Evolutionary conservation across 176 grass and related monocot genomes (phyloP), one percentile per base, ranked within the genome.

Genomic region (Dactylis glomerata): DNA sequence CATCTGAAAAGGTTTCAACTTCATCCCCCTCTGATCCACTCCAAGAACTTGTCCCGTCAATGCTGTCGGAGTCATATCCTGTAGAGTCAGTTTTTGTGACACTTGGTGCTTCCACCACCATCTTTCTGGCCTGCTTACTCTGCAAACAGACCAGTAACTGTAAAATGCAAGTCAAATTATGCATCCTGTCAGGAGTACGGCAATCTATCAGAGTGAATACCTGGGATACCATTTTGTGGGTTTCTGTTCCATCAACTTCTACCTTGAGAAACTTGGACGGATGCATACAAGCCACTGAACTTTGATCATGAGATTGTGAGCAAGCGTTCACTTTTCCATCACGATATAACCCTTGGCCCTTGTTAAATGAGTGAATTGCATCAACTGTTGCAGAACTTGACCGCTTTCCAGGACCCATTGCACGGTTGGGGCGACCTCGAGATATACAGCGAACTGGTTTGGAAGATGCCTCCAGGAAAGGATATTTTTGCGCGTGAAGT

Each of bases 401-500:
- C 77, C 73, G 81, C 73, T 91, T 98, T 58, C 80, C 89, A 51
- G 80, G 55, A 68, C 68, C 81, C 76, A 83, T 66, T 72, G 73
- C 62, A 22, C 87, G 85, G 69, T 19, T 63, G 9, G 66, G 80
- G 24, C 93, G 93, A n/a, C 83, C 87, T 85, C 96, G 87, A 78
- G 96, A 98, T 86, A 98, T 95, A 85, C 96, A 98, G 10, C 89
- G 83, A 61, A 98, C 95, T 58, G 89, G 89, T 78, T 93, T 83
- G 69, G 96, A 95, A 84, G 83, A 90, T 82, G 91, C 91, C 89
- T 92, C 96, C 80, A 94, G 82, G 83, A 98, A 98, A 80, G 96
- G 88, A 87, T 95, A 92, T 86, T 82, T 94, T 82, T 67, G 85
- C 22, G 52, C 42, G 83, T 88, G 55, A 73, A 87, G 68, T 69